phyloP scores from a whole-genome alignment of 345 rosid species.

The Lenwebbia sp. region DNA sequence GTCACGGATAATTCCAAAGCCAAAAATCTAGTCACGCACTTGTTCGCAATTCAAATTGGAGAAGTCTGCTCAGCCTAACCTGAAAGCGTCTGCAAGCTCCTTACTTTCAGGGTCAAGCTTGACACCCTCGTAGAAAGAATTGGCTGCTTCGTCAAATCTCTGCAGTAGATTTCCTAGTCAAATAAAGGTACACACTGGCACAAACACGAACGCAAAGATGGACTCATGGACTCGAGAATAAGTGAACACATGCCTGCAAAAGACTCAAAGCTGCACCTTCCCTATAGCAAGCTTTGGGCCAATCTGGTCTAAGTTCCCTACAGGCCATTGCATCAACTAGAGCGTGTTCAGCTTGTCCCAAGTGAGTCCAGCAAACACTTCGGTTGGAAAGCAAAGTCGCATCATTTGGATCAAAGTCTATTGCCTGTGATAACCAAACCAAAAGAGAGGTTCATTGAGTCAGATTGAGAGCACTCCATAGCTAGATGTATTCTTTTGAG shows the following conservation, averaged over 20 bases:
- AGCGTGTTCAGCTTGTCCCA: constrained; percentile 72
- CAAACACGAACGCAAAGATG: background rate
- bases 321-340: constrained; percentile 75
- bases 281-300: constrained; percentile 87
- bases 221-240: background rate
- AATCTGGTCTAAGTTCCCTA: constrained; percentile 60
- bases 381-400: constrained; percentile 73
- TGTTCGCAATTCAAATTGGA: too few species aligned
- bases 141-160: constrained; percentile 91
- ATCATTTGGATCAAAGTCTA: constrained; percentile 83
- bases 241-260: constrained; percentile 10
- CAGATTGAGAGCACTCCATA: too few species aligned
- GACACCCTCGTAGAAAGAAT: constrained; percentile 83
- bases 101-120: constrained; percentile 63
- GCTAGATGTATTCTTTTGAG: too few species aligned
- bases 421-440: constrained; percentile 37
- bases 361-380: constrained; percentile 80
- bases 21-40: too few species aligned
- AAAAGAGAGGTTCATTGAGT: background rate
- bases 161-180: constrained; percentile 9
- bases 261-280: constrained; percentile 90
- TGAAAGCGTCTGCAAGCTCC: constrained; percentile 69
- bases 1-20: too few species aligned
- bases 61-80: constrained; percentile 16
- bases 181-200: background rate